Evolutionary conservation across 306 rosid genomes (phyloP).

Genomic region (Fragaria ananassa): DNA sequence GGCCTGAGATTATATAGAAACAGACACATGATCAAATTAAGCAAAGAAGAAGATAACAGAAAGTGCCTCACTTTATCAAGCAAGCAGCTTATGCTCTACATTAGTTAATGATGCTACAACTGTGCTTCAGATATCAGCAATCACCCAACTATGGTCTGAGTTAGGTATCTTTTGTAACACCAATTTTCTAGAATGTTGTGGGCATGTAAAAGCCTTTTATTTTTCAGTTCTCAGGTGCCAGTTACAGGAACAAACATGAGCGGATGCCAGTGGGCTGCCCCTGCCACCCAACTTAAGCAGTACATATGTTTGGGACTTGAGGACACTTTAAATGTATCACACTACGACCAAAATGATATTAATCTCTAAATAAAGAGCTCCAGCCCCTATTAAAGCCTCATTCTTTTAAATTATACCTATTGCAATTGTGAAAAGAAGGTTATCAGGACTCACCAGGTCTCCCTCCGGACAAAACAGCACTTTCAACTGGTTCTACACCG

Average conservation of each 20-base stretch:
- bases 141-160: neutral
- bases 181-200: neutral
- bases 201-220: neutral
- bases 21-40: constrained; percentile 26
- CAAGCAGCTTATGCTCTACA: neutral
- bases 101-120: neutral
- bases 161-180: no score
- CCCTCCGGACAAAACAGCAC: constrained; percentile 84
- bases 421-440: neutral
- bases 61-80: neutral
- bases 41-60: neutral
- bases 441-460: constrained; percentile 66
- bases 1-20: constrained; percentile 50
- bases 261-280: neutral
- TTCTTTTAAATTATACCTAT: neutral
- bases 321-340: neutral
- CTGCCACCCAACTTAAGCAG: neutral
- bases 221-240: neutral
- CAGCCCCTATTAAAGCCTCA: neutral
- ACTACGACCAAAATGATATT: neutral
- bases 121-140: neutral
- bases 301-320: neutral
- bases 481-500: constrained; percentile 89
- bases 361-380: neutral
- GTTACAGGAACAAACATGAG: neutral